A percentile compares a stretch with the other conserved stretches of the same genome.
phyloP scores from a whole-genome alignment of 2,329 filamentous ascomycete genomes.

The Thielaviopsis musarum region DNA sequence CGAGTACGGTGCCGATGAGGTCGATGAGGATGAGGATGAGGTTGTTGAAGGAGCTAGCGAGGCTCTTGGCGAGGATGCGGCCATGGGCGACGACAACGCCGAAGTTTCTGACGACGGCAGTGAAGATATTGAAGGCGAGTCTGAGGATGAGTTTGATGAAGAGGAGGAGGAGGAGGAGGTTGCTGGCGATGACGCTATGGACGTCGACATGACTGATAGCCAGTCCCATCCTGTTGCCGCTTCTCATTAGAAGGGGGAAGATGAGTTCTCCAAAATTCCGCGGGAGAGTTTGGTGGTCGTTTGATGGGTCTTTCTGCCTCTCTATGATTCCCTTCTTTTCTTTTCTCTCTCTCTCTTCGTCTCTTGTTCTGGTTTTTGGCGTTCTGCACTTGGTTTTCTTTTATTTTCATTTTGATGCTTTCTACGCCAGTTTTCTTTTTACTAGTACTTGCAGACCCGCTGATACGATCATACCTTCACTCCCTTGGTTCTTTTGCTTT shows the following conservation, averaged over 20 bases:
- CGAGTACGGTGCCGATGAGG: slow-evolving; percentile 81
- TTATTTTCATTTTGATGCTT: slow-evolving; percentile 4
- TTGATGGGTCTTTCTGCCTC: slow-evolving; percentile 6
- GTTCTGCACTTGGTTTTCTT: slow-evolving; percentile 9
- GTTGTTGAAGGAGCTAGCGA: slow-evolving; percentile 36
- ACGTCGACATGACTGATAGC: slow-evolving; percentile 29
- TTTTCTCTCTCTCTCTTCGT: slow-evolving; percentile 1
- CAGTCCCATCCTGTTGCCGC: slow-evolving; percentile 15
- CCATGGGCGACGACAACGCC: slow-evolving; percentile 32
- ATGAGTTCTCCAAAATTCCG: slow-evolving; percentile 4
- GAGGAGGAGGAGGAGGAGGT: slow-evolving; percentile 22
- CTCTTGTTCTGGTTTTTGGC: slow-evolving; percentile 6
- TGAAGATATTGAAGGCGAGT: slow-evolving; percentile 65
- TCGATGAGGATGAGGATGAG: slow-evolving; percentile 49
- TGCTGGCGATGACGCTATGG: slow-evolving; percentile 30
- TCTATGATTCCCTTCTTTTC: slow-evolving; percentile 4
- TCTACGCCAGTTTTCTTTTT: not conserved
- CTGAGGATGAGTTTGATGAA: slow-evolving; percentile 54
- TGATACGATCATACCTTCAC: not conserved
- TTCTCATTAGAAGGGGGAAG: slow-evolving; percentile 10
- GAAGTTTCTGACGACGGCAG: slow-evolving; percentile 57
- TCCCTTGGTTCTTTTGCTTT: not conserved
- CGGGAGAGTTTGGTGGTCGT: slow-evolving; percentile 5
- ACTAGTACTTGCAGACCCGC: not conserved
- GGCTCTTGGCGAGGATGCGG: slow-evolving; percentile 31